Base-by-base conservation (phyloP, 305 asterid species). In the Andrographis paniculata region DNA sequence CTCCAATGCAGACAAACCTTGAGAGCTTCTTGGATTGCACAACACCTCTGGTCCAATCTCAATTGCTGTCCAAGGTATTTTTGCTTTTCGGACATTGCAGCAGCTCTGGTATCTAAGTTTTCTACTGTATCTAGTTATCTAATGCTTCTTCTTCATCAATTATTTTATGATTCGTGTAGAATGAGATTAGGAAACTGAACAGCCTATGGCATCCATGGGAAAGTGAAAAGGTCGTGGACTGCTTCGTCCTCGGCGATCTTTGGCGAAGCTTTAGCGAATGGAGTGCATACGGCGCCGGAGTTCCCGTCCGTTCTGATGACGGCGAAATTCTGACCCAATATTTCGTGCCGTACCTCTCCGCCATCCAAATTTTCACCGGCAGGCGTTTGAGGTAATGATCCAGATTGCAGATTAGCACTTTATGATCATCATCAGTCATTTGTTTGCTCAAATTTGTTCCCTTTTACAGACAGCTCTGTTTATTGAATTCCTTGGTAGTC, bases 241-340 rank as follows among this genome's bases (percentile, higher is more conserved):
- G 66, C 61, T 82, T 79, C 56, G 81, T 84, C 20, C 74, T 88
- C 54, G 72, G 72, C 67, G 95, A 88, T 69, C 85, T 88, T 50
- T 84, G 97, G 97, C 78, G 69, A 47, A 67, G 77, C 31, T 88
- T 71, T 65, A 84, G 72, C 65, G 95, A 88, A 82, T 84, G 87
- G 82, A 88, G 97, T 80, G 97, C 93, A 4, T 88, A 82, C 69
- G 97, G 97, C 2, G 84, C 83, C 37, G 97, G 97, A 12, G 93
- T 84, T 58, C 94, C 97, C 14, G 67, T 88, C 52, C 28, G 62
- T 20, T 72, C 86, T 20, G 80, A 73, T 45, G 75, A 73, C 51
- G 94, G 80, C 57, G 87, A 82, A 60, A 74, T 76, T 22, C 60
- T 79, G 35, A 65, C 79, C 31, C 95, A 84, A 56, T 88, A 81